These are phyloP conservation scores for Mycena leptocephala DNA, from an alignment of 768 basidiomycete genomes.

Conservation along the genomic window DNA sequence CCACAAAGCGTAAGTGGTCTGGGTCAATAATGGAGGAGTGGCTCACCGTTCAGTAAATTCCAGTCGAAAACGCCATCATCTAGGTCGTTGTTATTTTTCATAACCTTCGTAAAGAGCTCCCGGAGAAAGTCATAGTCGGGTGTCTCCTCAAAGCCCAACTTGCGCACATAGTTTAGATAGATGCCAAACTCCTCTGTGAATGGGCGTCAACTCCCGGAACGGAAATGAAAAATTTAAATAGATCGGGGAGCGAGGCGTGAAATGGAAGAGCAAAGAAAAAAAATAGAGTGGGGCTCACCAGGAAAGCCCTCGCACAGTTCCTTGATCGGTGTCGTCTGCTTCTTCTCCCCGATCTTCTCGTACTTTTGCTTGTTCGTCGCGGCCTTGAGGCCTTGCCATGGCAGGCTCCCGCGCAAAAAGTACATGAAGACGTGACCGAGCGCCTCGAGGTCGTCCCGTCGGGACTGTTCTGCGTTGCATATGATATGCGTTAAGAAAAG, in stretches of 20 bases:
- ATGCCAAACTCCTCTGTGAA: constrained; percentile 95
- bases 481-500: background rate
- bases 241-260: constrained; percentile 15
- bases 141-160: constrained; percentile 98
- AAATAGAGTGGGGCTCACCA: constrained; percentile 63
- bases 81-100: constrained; percentile 91
- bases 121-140: constrained; percentile 99
- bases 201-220: background rate
- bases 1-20: background rate
- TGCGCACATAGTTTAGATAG: constrained; percentile 99
- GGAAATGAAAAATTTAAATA: constrained; percentile 15
- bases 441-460: constrained; percentile 98
- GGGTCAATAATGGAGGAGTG: background rate
- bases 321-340: constrained; percentile 97
- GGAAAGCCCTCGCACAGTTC: constrained; percentile 97
- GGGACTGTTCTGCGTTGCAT: constrained; percentile 79
- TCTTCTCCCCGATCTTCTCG: constrained; percentile 99
- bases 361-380: constrained; percentile 99
- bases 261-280: constrained; percentile 17
- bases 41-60: constrained; percentile 90
- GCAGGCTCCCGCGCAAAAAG: constrained; percentile 95
- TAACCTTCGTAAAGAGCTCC: constrained; percentile 93
- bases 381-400: constrained; percentile 99
- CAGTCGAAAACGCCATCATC: constrained; percentile 98
- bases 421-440: constrained; percentile 99